phyloP scores from a whole-genome alignment of 345 rosid species.

The Sapria himalayana region DNA sequence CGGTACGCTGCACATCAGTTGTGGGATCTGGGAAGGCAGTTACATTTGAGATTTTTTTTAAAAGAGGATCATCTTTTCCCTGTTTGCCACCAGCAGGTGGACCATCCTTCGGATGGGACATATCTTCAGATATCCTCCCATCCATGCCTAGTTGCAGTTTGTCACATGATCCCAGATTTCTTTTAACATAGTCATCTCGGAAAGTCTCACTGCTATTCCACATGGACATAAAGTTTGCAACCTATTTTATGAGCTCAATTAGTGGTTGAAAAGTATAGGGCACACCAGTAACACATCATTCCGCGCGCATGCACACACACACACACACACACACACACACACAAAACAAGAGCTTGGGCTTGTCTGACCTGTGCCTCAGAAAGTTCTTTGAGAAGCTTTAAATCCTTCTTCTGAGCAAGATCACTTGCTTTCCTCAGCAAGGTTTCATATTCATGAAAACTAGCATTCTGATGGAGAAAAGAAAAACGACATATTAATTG shows the following conservation, averaged over 20 bases:
- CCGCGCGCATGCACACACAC: no score
- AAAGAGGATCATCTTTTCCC: slow-evolving; percentile 39
- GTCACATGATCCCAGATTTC: slow-evolving; percentile 44
- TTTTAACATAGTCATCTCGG: slow-evolving; percentile 74
- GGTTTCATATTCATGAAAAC: slow-evolving; percentile 22
- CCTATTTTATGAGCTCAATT: slow-evolving; percentile 19
- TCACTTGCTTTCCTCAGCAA: slow-evolving; percentile 35
- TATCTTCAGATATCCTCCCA: slow-evolving; percentile 43
- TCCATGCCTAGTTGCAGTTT: slow-evolving; percentile 40
- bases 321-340: no score
- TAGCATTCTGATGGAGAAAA: slow-evolving; percentile 26
- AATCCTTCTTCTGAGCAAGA: slow-evolving; percentile 38
- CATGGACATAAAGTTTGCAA: slow-evolving; percentile 53
- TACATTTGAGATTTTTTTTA: slow-evolving; percentile 23
- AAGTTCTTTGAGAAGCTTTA: slow-evolving; percentile 35
- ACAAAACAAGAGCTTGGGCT: slow-evolving; percentile 2
- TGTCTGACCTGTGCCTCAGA: slow-evolving; percentile 26
- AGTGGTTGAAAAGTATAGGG: slow-evolving; percentile 8
- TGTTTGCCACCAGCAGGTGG: slow-evolving; percentile 32
- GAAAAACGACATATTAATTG: background rate
- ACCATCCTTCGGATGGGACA: slow-evolving; percentile 19
- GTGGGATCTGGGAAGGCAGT: slow-evolving; percentile 13
- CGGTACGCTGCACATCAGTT: slow-evolving; percentile 16
- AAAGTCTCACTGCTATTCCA: slow-evolving; percentile 50
- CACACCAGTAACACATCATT: background rate